Evolutionary conservation across 768 basidiomycete species (phyloP), one percentile per base, ranked within the genome.

Genomic region (Multifurca ochricompacta): DNA sequence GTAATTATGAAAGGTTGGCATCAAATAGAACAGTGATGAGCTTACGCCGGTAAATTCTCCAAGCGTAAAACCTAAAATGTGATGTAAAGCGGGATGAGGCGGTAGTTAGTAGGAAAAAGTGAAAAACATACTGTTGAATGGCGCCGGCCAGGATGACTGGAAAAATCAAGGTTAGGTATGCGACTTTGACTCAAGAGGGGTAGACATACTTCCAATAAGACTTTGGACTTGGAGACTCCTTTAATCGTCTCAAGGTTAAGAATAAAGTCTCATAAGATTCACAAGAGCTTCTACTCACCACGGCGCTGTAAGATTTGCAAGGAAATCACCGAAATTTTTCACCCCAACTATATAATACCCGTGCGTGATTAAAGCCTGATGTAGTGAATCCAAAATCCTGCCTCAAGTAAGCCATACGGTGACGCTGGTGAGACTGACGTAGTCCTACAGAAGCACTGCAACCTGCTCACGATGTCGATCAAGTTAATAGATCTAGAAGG

Each of bases 11-110:
- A 18, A 27, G n/a, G 19, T 6, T 16, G 11, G n/a, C 19, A 28
- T 32, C 18, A 9, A 52, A 16, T 13, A 13, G 10, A 9, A 10
- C 35, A 16, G 25, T 8, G 25, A 28, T 21, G 21, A 6, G 14
- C 42, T 3, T 30, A 52, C 51, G 21, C 2, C 21, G 7, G 23
- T 52, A 52, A 19, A 52, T 52, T 36, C 51, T 52, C 51, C 41
- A 52, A 25, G 51, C 51, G 11, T 52, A 52, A 28, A 52, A 52
- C 32, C 51, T 52, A 34, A 11, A 10, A 35, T 4, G 31, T 34
- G 9, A 28, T 34, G 31, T 4, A 28, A 30, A 13, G 23, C 6
- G 30, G 9, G 50, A 25, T 35, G 23, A 44, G 28, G 32, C 3
- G 13, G 23, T 3, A 27, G n/a, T 19, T 19, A 8, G 32, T n/a